Percentiles rank a stretch among this genome's conserved stretches.
These are phyloP conservation scores for Bothriochloa decipiens DNA, from an alignment of 176 grass and related monocot genomes.

Conservation along the genomic window DNA sequence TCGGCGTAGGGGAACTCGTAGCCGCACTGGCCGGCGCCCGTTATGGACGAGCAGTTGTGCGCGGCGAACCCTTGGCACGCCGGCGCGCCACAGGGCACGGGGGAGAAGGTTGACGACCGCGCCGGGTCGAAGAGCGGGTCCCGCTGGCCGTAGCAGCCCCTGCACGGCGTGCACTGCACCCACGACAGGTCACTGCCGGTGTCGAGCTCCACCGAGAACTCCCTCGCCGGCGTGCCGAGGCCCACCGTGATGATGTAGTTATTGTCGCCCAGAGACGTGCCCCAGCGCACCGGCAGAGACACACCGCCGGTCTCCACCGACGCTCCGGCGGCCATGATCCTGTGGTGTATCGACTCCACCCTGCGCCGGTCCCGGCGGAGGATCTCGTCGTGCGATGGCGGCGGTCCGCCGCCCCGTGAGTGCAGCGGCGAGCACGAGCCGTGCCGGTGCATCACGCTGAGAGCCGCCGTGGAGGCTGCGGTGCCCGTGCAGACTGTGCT, in stretches of 20 bases:
- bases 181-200: no score
- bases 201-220: no score
- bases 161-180: no score
- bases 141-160: no score
- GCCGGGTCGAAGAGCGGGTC: no score
- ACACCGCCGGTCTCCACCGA: slow-evolving; percentile 4
- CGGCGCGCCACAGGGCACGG: slow-evolving; percentile 40
- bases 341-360: slow-evolving; percentile 54
- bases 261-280: slow-evolving; percentile 49
- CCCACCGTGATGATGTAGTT: slow-evolving; percentile 62
- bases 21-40: slow-evolving; percentile 36
- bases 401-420: neutral
- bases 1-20: slow-evolving; percentile 80
- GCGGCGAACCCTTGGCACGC: slow-evolving; percentile 55
- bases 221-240: no score
- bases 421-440: slow-evolving; percentile 65
- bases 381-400: slow-evolving; percentile 41
- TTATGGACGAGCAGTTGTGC: slow-evolving; percentile 19
- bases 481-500: slow-evolving; percentile 32
- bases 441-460: slow-evolving; percentile 60
- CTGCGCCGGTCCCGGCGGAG: slow-evolving; percentile 61
- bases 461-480: slow-evolving; percentile 5
- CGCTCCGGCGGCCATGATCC: neutral
- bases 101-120: neutral
- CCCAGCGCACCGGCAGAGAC: slow-evolving; percentile 51